phyloP scores from a whole-genome alignment of 108 stramenopile genomes.

The Stephanodiscus minutulus region DNA sequence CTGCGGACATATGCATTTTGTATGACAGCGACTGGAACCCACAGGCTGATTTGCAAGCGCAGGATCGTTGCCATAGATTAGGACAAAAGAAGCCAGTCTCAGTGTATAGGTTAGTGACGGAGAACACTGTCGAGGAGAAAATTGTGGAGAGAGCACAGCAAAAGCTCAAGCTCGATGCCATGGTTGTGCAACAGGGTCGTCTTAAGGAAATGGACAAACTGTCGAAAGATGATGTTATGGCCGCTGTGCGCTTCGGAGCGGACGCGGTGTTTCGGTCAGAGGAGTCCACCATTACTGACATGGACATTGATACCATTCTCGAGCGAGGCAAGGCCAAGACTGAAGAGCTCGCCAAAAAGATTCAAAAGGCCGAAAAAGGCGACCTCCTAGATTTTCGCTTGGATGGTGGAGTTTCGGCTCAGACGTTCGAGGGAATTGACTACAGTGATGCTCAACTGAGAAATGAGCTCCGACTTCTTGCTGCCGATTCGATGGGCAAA shows the following conservation, averaged over 20 bases:
- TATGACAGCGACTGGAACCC: conserved; percentile 97
- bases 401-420: conserved; percentile 86
- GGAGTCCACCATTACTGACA: conserved; percentile 90
- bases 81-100: conserved; percentile 97
- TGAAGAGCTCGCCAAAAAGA: conserved; percentile 92
- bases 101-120: conserved; percentile 97
- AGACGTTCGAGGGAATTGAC: conserved; percentile 97
- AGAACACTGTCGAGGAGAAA: conserved; percentile 98
- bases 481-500: conserved; percentile 85
- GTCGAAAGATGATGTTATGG: conserved; percentile 81
- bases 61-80: conserved; percentile 91
- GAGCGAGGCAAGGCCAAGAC: conserved; percentile 87
- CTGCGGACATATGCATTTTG: conserved; percentile 88
- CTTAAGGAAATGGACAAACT: conserved; percentile 74
- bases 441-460: conserved; percentile 72
- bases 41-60: conserved; percentile 98
- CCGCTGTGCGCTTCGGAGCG: conserved; percentile 95
- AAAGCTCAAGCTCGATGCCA: conserved; percentile 99
- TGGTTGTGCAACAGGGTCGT: conserved; percentile 91
- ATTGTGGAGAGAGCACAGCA: conserved; percentile 99
- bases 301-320: conserved; percentile 91
- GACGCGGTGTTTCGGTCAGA: conserved; percentile 95
- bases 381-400: conserved; percentile 95
- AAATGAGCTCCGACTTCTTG: conserved; percentile 74
- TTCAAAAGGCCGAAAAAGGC: conserved; percentile 94